phyloP scores from a whole-genome alignment of 2,329 filamentous ascomycete genomes.

The Venturia nashicola region DNA sequence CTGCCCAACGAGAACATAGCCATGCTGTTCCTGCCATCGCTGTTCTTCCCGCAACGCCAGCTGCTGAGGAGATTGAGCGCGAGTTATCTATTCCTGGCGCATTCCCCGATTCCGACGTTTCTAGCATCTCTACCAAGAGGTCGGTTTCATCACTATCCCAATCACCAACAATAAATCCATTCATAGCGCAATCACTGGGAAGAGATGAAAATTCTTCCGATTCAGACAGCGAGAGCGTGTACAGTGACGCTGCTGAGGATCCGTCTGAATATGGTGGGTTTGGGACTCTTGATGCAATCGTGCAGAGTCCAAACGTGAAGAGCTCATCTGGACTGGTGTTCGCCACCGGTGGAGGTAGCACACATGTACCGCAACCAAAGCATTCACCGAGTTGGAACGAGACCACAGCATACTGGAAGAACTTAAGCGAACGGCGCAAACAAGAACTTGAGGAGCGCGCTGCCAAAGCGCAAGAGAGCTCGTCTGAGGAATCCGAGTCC shows the following conservation, averaged over 20 bases:
- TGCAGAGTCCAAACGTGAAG: constrained; percentile 43
- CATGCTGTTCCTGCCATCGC: constrained; percentile 5
- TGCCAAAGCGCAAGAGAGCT: background rate
- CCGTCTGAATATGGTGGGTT: constrained; percentile 58
- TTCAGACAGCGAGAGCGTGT: constrained; percentile 47
- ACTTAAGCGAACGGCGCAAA: constrained; percentile 48
- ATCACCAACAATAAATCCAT: background rate
- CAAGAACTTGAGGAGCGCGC: constrained; percentile 33
- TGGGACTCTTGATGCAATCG: constrained; percentile 59
- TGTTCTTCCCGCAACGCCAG: constrained; percentile 13
- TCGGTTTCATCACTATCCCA: background rate
- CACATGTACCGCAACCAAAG: constrained; percentile 3
- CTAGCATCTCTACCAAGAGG: background rate
- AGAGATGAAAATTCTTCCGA: constrained; percentile 20
- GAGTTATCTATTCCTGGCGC: constrained; percentile 39
- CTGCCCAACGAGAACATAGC: background rate
- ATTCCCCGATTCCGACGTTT: constrained; percentile 29
- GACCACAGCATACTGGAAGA: constrained; percentile 58
- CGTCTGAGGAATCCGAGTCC: background rate
- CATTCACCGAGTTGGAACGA: constrained; percentile 43
- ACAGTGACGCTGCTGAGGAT: constrained; percentile 69
- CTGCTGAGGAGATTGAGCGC: constrained; percentile 21
- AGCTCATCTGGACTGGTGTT: constrained; percentile 7
- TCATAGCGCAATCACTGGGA: background rate
- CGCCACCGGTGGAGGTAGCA: background rate